phyloP scores from a whole-genome alignment of 495 filamentous ascomycete genomes.

The Penicillium pancosmium region DNA sequence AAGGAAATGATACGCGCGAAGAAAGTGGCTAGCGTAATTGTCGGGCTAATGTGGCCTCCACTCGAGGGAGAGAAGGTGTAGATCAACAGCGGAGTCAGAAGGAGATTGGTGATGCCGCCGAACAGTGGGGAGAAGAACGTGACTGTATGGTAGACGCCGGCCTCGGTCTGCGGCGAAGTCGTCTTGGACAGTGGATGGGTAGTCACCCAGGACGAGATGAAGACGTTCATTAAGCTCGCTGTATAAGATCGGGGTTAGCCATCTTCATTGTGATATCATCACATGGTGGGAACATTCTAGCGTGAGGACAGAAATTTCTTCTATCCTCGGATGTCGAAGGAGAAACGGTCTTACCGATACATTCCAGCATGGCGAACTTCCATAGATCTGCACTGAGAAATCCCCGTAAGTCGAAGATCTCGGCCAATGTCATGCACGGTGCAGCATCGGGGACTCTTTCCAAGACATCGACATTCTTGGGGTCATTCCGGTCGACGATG shows the following conservation, averaged over 20 bases:
- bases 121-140: conserved; percentile 35
- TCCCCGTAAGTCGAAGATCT: conserved; percentile 39
- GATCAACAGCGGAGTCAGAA: conserved; percentile 53
- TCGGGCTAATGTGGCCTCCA: conserved; percentile 56
- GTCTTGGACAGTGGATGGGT: conserved; percentile 22
- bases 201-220: conserved; percentile 30
- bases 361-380: conserved; percentile 49
- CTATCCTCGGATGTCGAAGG: neutral
- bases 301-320: neutral
- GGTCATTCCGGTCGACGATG: conserved; percentile 41
- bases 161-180: conserved; percentile 19
- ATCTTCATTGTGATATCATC: conserved; percentile 1
- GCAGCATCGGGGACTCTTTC: conserved; percentile 49
- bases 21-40: conserved; percentile 55
- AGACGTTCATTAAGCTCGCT: conserved; percentile 33
- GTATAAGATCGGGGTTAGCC: conserved; percentile 8
- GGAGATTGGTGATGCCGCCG: conserved; percentile 47
- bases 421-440: conserved; percentile 40
- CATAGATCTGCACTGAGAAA: conserved; percentile 46
- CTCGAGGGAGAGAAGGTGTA: conserved; percentile 52
- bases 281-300: neutral
- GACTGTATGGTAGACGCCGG: conserved; percentile 28
- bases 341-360: conserved; percentile 25
- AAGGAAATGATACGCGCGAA: conserved; percentile 52
- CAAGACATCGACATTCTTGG: conserved; percentile 35